These are phyloP conservation scores for Lathyrus aphaca DNA, from an alignment of 306 rosid genomes.

Conservation along the genomic window DNA sequence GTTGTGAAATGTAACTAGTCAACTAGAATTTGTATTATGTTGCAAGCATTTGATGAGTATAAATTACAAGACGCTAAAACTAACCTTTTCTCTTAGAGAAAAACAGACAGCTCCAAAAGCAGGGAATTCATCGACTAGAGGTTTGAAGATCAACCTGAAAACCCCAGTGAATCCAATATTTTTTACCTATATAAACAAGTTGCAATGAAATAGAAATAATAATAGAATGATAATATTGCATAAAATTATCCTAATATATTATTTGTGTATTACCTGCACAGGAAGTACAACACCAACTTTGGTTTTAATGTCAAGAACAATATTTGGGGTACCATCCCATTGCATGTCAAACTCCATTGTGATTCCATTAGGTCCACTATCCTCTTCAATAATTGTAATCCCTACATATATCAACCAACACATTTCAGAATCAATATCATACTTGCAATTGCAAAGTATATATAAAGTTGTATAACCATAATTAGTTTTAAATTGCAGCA, in stretches of 20 bases:
- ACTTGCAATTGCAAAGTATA: not conserved
- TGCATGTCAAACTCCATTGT: constrained; percentile 91
- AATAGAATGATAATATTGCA: constrained; percentile 26
- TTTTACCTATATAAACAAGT: constrained; percentile 81
- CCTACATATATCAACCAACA: constrained; percentile 51
- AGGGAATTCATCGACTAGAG: constrained; percentile 83
- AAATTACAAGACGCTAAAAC: constrained; percentile 29
- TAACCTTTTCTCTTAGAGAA: constrained; percentile 85
- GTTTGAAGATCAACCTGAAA: constrained; percentile 97
- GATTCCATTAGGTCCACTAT: constrained; percentile 57
- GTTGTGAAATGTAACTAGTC: not conserved
- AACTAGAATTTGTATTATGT: constrained; percentile 17
- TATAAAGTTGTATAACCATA: not conserved
- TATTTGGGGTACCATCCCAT: constrained; percentile 93
- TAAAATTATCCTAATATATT: constrained; percentile 10
- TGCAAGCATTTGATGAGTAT: constrained; percentile 12
- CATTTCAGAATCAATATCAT: constrained; percentile 27
- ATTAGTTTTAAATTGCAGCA: no score
- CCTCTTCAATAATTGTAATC: constrained; percentile 66
- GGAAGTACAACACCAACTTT: constrained; percentile 76
- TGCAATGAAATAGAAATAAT: constrained; percentile 44
- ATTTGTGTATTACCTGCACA: constrained; percentile 65
- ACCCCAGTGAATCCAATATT: constrained; percentile 98
- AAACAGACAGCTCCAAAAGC: constrained; percentile 83
- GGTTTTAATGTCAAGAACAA: constrained; percentile 82